Percentiles rank a stretch among this genome's conserved stretches.
phyloP scores from a whole-genome alignment of 305 asterid genomes.

The Rubia occidens region DNA sequence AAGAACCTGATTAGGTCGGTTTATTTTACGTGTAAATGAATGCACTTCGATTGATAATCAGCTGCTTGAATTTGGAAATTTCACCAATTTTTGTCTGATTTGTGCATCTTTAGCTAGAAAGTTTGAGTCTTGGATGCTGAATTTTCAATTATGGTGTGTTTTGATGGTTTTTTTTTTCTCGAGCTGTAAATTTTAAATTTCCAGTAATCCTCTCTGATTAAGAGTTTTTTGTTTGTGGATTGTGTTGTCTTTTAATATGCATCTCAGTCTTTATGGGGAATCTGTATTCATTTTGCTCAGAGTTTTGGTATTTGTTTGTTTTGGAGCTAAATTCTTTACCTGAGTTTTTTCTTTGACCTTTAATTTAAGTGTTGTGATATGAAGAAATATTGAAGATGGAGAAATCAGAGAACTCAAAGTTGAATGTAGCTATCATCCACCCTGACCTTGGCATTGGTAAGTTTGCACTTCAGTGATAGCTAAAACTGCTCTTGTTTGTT shows the following conservation, averaged over 20 bases:
- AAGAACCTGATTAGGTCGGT: no score
- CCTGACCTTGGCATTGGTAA: conserved; percentile 93
- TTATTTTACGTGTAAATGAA: not conserved
- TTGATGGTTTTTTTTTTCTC: not conserved
- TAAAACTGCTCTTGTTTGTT: not conserved
- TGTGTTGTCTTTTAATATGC: not conserved
- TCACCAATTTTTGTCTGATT: not conserved
- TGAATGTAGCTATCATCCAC: conserved; percentile 69
- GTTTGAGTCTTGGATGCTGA: not conserved
- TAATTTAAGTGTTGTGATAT: not conserved
- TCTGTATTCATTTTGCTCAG: not conserved
- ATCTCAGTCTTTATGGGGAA: not conserved
- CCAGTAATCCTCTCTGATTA: no score
- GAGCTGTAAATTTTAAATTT: not conserved
- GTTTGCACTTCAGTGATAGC: not conserved
- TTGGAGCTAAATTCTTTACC: not conserved
- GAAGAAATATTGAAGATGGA: conserved; percentile 30
- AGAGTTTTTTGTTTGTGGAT: not conserved
- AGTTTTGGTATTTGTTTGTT: not conserved
- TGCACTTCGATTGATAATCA: no score
- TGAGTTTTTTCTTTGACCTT: not conserved
- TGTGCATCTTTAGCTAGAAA: not conserved
- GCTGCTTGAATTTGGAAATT: not conserved
- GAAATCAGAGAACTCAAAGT: conserved; percentile 34
- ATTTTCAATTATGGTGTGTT: not conserved